A percentile compares a stretch with the other conserved stretches of the same genome.
Conservation (phyloP, 805 yeast genomes). For the Cyberlindnera japonica region DNA sequence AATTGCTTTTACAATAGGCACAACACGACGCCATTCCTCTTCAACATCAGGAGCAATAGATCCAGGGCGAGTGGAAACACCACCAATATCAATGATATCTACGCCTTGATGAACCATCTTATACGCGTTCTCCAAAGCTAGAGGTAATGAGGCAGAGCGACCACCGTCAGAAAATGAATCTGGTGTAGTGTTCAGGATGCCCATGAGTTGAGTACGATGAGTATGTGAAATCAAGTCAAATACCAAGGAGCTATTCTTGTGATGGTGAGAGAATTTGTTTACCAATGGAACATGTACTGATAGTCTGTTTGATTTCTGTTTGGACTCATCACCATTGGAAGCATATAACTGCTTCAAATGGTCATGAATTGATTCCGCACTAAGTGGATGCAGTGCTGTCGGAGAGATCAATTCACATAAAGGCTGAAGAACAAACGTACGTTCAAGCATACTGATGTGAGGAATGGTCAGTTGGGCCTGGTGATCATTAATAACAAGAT, state of each 20-base stretch:
- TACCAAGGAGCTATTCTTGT: slow-evolving; percentile 29
- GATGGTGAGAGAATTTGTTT: slow-evolving; percentile 21
- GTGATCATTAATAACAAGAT: slow-evolving; percentile 48
- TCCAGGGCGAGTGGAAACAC: slow-evolving; percentile 91
- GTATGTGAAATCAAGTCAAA: slow-evolving; percentile 44
- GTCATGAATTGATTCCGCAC: slow-evolving; percentile 73
- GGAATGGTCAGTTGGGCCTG: slow-evolving; percentile 67
- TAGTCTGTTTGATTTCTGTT: slow-evolving; percentile 50
- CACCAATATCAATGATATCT: slow-evolving; percentile 87
- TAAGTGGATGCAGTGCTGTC: slow-evolving; percentile 70
- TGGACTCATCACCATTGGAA: slow-evolving; percentile 25
- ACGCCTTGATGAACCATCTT: slow-evolving; percentile 57
- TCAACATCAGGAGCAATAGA: slow-evolving; percentile 54
- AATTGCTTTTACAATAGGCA: slow-evolving; percentile 64
- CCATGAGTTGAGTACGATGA: slow-evolving; percentile 72
- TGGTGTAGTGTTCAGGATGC: slow-evolving; percentile 84
- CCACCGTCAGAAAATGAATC: slow-evolving; percentile 97
- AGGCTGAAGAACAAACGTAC: slow-evolving; percentile 89
- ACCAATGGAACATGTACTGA: slow-evolving; percentile 47
- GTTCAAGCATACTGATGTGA: slow-evolving; percentile 81
- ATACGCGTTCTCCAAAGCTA: slow-evolving; percentile 43
- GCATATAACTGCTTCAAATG: slow-evolving; percentile 58
- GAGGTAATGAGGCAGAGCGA: slow-evolving; percentile 33
- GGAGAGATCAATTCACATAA: slow-evolving; percentile 76
- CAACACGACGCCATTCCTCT: slow-evolving; percentile 69